Percentiles rank a stretch among this genome's conserved stretches.
Conservation (phyloP, 768 basidiomycete species). For the Hebeloma cylindrosporum region DNA sequence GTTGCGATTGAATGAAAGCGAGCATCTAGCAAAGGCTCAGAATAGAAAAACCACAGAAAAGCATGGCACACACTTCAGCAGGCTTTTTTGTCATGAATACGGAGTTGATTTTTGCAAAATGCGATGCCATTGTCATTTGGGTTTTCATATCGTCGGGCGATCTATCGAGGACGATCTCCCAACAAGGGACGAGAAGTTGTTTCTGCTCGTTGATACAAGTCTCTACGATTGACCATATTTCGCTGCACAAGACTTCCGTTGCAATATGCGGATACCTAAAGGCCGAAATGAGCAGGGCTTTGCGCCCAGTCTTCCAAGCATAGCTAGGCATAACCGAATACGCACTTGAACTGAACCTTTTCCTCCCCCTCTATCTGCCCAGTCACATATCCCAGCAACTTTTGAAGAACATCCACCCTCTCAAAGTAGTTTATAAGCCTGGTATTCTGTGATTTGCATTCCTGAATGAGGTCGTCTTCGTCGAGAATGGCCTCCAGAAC, state of each 20-base stretch:
- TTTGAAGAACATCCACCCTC: slow-evolving; percentile 75
- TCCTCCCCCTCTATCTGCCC: slow-evolving; percentile 84
- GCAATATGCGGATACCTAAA: slow-evolving; percentile 87
- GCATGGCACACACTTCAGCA: slow-evolving; percentile 65
- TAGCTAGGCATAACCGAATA: slow-evolving; percentile 16
- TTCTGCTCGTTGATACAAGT: slow-evolving; percentile 74
- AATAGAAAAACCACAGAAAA: slow-evolving; percentile 22
- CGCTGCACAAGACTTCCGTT: slow-evolving; percentile 93
- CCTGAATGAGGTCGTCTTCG: slow-evolving; percentile 91
- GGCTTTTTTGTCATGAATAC: slow-evolving; percentile 88
- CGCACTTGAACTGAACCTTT: slow-evolving; percentile 80
- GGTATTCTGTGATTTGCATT: slow-evolving; percentile 94
- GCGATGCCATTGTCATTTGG: slow-evolving; percentile 83
- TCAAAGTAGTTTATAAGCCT: slow-evolving; percentile 87
- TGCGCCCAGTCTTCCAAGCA: not conserved
- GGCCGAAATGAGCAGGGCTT: slow-evolving; percentile 3
- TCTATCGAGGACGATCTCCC: slow-evolving; percentile 84
- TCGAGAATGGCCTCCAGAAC: slow-evolving; percentile 89
- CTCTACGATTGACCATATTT: slow-evolving; percentile 93
- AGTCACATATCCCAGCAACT: slow-evolving; percentile 81
- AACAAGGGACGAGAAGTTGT: slow-evolving; percentile 81
- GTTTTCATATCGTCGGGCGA: slow-evolving; percentile 85
- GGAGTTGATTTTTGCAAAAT: slow-evolving; percentile 93
- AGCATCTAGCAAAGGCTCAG: slow-evolving; percentile 70
- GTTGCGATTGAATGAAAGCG: slow-evolving; percentile 83